Evolutionary conservation across 2,329 filamentous ascomycete genomes (phyloP).

Genomic region (Diplodia mutila): DNA sequence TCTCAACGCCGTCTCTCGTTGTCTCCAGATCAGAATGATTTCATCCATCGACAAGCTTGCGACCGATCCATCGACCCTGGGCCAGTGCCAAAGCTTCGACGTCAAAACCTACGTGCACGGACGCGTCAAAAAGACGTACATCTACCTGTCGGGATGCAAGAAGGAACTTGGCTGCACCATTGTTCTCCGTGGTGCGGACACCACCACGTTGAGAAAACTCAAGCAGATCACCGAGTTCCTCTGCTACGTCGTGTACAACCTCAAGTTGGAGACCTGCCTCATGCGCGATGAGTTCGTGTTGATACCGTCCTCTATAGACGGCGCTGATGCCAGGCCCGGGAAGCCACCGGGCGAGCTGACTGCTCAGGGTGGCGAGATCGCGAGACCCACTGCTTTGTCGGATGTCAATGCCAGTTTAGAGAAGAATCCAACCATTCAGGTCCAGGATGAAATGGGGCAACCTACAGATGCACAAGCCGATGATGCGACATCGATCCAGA

Average conservation of each 20-base stretch:
- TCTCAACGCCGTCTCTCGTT: constrained; percentile 90
- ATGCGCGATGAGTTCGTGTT: constrained; percentile 92
- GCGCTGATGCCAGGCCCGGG: constrained; percentile 5
- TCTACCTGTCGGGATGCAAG: constrained; percentile 88
- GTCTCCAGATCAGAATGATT: constrained; percentile 88
- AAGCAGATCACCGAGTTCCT: constrained; percentile 98
- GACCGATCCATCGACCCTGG: constrained; percentile 73
- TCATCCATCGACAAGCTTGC: constrained; percentile 94
- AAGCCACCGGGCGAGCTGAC: constrained; percentile 3
- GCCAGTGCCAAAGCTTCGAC: constrained; percentile 84
- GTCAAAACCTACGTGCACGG: constrained; percentile 93
- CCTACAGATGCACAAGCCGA: not conserved
- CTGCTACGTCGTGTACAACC: constrained; percentile 97
- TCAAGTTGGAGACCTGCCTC: constrained; percentile 92
- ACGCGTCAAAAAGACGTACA: constrained; percentile 88
- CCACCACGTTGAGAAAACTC: constrained; percentile 71
- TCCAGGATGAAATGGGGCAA: not conserved
- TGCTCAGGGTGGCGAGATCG: constrained; percentile 8
- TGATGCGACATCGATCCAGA: not conserved
- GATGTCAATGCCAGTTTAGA: not conserved
- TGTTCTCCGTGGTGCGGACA: constrained; percentile 79
- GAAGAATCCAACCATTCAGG: not conserved
- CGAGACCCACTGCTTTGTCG: not conserved
- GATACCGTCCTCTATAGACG: constrained; percentile 66
- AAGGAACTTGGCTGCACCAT: constrained; percentile 94